Conservation (phyloP, 495 filamentous ascomycete species). For the Neurospora discreta region DNA sequence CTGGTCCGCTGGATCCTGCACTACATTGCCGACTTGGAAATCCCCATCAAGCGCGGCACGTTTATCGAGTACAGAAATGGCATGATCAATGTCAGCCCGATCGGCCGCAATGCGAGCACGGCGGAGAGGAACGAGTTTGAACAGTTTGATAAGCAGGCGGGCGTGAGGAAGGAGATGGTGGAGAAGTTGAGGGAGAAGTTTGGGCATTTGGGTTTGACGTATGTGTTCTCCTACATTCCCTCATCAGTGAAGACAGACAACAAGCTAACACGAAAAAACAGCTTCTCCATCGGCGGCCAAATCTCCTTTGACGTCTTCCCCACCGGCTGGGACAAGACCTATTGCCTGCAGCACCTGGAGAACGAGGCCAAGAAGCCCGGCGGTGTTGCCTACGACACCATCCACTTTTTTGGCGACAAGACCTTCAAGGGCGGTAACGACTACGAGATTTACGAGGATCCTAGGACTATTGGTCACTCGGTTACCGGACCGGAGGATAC, state of each 20-base stretch:
- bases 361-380: constrained; percentile 58
- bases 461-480: constrained; percentile 69
- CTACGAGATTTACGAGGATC: constrained; percentile 80
- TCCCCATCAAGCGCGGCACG: constrained; percentile 85
- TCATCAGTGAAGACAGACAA: no score
- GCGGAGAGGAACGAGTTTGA: constrained; percentile 73
- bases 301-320: constrained; percentile 99
- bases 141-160: constrained; percentile 63
- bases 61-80: constrained; percentile 96
- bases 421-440: constrained; percentile 82
- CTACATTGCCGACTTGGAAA: constrained; percentile 80
- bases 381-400: constrained; percentile 66
- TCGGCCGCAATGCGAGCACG: constrained; percentile 81
- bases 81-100: constrained; percentile 90
- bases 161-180: constrained; percentile 63
- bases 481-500: constrained; percentile 79
- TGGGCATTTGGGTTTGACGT: constrained; percentile 75
- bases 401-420: constrained; percentile 99
- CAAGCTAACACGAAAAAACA: constrained; percentile 16
- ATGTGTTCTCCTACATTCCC: constrained; percentile 20
- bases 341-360: constrained; percentile 80
- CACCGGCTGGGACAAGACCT: constrained; percentile 97
- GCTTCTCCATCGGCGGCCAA: constrained; percentile 88
- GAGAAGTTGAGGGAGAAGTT: constrained; percentile 68
- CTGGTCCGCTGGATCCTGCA: constrained; percentile 76